A percentile compares a stretch with the other conserved stretches of the same genome.
These are phyloP conservation scores for Gnomoniopsis sp. DNA, from an alignment of 2,329 filamentous ascomycete genomes.

Conservation along the genomic window DNA sequence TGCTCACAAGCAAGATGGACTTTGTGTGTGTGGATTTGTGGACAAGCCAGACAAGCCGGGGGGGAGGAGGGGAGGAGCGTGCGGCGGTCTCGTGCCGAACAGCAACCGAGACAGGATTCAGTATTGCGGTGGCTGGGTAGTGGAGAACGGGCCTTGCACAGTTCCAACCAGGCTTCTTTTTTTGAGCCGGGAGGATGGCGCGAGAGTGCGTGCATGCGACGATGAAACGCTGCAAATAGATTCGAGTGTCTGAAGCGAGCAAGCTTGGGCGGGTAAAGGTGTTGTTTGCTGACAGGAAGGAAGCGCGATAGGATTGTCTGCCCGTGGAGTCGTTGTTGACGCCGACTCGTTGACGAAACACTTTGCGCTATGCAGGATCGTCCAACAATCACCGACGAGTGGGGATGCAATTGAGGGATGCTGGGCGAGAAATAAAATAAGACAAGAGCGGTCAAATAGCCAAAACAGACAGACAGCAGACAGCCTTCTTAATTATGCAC, in stretches of 20 bases:
- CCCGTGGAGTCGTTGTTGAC: not conserved
- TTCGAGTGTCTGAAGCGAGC: not conserved
- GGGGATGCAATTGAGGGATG: not conserved
- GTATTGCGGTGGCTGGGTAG: not conserved
- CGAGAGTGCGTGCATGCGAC: not conserved
- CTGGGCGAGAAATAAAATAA: not conserved
- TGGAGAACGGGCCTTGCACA: not conserved
- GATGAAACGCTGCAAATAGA: not conserved
- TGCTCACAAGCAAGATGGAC: not conserved
- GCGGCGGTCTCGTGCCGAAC: not conserved
- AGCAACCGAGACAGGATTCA: constrained; percentile 1
- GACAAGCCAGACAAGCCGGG: not conserved
- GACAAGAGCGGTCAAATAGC: too few species aligned
- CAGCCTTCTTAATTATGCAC: not conserved
- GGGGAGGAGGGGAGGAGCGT: not conserved
- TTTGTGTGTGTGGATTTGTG: not conserved
- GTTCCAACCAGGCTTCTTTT: not conserved
- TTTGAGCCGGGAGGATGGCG: not conserved
- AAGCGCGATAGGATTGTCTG: not conserved
- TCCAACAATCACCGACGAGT: not conserved
- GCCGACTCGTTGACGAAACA: not conserved
- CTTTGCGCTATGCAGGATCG: constrained; percentile 4
- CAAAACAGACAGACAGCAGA: too few species aligned
- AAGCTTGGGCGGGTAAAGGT: not conserved
- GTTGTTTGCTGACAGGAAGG: not conserved